These are phyloP conservation scores for Corrigiola litoralis DNA, from an alignment of 179 eudicot species.

Conservation along the genomic window DNA sequence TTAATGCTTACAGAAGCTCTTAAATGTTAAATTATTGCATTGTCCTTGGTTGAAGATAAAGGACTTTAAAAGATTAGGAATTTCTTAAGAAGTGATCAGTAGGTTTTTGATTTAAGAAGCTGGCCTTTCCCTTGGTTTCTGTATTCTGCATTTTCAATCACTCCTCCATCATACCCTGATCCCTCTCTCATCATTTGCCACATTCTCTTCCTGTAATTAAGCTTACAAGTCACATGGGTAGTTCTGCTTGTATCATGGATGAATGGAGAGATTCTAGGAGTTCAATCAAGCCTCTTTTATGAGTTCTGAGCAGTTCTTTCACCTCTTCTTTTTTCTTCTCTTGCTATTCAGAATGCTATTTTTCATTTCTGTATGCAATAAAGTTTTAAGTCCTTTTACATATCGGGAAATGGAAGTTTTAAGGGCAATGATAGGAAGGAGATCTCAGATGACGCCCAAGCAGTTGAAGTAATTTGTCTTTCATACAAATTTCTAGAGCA, in stretches of 20 bases:
- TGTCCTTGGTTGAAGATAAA: slow-evolving; percentile 10
- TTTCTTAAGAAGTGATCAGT: not conserved
- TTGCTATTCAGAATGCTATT: not conserved
- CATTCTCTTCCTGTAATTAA: slow-evolving; percentile 27
- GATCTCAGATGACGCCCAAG: no score
- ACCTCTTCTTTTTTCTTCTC: not conserved
- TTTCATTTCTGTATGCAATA: not conserved
- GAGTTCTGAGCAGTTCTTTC: not conserved
- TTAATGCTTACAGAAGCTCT: not conserved
- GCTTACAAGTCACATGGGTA: slow-evolving; percentile 33
- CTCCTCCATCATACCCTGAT: slow-evolving; percentile 3
- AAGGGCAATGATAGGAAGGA: no score
- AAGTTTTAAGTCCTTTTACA: not conserved
- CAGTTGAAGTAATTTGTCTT: no score
- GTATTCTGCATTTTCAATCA: slow-evolving; percentile 11
- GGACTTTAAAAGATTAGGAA: not conserved
- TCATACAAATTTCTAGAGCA: no score
- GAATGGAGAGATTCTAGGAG: slow-evolving; percentile 25
- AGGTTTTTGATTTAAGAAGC: slow-evolving; percentile 16
- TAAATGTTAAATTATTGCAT: slow-evolving; percentile 12
- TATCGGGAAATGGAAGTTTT: not conserved
- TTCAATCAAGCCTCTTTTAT: slow-evolving; percentile 7
- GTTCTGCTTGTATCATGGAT: slow-evolving; percentile 9
- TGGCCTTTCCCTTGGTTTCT: slow-evolving; percentile 16
- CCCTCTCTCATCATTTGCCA: slow-evolving; percentile 5